Conservation (phyloP, 805 yeast species). For the Lipomyces yamadae region DNA sequence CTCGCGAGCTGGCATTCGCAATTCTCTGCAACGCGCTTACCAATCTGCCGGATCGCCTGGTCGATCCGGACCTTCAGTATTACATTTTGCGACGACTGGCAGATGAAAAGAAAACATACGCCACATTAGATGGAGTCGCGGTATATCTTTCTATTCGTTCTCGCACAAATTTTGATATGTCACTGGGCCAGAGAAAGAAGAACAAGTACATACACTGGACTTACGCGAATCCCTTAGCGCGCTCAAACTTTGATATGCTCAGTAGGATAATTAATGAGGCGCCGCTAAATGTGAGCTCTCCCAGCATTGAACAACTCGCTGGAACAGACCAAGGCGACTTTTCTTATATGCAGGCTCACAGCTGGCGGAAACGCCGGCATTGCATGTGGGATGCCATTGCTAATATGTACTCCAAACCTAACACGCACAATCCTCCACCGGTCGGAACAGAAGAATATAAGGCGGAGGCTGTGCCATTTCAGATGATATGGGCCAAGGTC, state of each 20-base stretch:
- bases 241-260: constrained; percentile 2
- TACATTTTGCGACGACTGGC: not conserved
- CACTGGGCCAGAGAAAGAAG: not conserved
- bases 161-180: not conserved
- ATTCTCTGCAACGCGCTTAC: not conserved
- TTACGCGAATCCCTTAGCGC: constrained; percentile 3
- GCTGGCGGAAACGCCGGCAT: constrained; percentile 3
- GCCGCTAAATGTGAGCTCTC: not conserved
- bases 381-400: constrained; percentile 5
- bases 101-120: not conserved
- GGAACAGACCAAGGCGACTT: not conserved
- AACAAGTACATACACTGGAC: not conserved
- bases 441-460: not conserved
- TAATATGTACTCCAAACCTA: not conserved
- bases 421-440: not conserved
- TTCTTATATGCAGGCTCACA: not conserved
- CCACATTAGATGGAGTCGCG: not conserved
- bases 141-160: constrained; percentile 7
- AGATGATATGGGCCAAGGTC: not conserved
- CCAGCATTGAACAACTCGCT: not conserved
- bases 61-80: constrained; percentile 7
- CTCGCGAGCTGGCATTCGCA: constrained; percentile 3
- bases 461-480: constrained; percentile 3
- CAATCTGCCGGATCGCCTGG: constrained; percentile 1
- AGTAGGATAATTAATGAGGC: not conserved